Base-by-base conservation (phyloP, 108 stramenopile genomes). In the Nitzschia palea region DNA sequence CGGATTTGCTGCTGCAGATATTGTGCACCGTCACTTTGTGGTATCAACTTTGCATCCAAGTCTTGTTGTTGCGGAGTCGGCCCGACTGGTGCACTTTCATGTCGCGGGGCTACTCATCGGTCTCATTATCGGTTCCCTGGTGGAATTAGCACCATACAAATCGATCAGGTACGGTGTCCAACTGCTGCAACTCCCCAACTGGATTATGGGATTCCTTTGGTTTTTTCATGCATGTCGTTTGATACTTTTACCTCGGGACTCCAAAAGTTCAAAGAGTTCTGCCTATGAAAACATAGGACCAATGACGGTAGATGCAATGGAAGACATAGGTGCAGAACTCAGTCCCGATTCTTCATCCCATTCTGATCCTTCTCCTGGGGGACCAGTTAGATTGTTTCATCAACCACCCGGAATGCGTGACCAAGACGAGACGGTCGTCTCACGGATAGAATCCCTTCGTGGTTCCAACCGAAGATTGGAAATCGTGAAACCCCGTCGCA, bases 1-100 rank as follows among this genome's bases (percentile, higher is more conserved):
- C 60, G 90, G 90, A 0, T 86, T 88, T 55, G 78, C 80, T 9
- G 74, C 79, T 18, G 71, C 84, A 1, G 87, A 88, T 32, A 76
- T 88, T 12, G 58, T 87, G 4, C 82, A 87, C 62, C 68, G 87
- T 32, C 83, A 93, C 25, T 70, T 91, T n/a, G 71, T 87, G 34
- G 70, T 79, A 40, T 70, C 51, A 0, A 78, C 80, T 62, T 64
- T 80, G 25, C 79, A 78, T 47, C 62, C 71, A 14, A 67, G 62
- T 44, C 62, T 62, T 23, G 74, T 93, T 58, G 83, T 87, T 27
- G 53, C 69, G n/a, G 88, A 87, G 40, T 74, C 83, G 33, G 86
- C 85, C 6, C 40, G 72, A 29, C 74, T 90, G 54, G 86, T 87
- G 2, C 70, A 79, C 8, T 55, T 77, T 33, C 81, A 79, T 23